These are phyloP conservation scores for Cercospora citrullina DNA, from an alignment of 2,329 filamentous ascomycete species.

Conservation along the genomic window DNA sequence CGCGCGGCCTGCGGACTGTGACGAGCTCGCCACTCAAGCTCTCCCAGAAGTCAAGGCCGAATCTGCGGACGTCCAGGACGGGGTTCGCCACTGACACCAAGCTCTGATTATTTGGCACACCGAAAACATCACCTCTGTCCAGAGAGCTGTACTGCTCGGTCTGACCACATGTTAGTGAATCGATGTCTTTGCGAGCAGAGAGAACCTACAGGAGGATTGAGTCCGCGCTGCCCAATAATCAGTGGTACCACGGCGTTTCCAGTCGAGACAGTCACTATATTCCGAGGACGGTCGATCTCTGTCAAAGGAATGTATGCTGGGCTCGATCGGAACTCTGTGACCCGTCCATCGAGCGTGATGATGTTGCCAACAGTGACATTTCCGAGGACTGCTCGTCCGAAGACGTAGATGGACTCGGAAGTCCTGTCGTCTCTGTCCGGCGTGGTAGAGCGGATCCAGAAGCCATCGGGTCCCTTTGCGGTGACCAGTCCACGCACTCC, in stretches of 20 bases:
- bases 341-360: slow-evolving; percentile 60
- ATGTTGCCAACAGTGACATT: slow-evolving; percentile 63
- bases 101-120: slow-evolving; percentile 61
- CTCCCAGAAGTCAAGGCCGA: slow-evolving; percentile 75
- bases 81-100: slow-evolving; percentile 62
- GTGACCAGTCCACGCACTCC: slow-evolving; percentile 63
- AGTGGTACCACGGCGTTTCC: slow-evolving; percentile 58
- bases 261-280: slow-evolving; percentile 56
- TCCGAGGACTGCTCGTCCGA: slow-evolving; percentile 52
- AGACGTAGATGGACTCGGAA: slow-evolving; percentile 68
- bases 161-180: neutral
- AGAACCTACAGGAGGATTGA: slow-evolving; percentile 51
- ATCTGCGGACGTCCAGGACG: slow-evolving; percentile 58
- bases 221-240: slow-evolving; percentile 58
- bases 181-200: too few species aligned
- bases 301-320: slow-evolving; percentile 63
- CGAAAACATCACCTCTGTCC: slow-evolving; percentile 66
- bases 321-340: slow-evolving; percentile 60
- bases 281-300: slow-evolving; percentile 59
- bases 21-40: slow-evolving; percentile 67
- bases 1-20: slow-evolving; percentile 58
- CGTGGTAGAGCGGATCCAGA: slow-evolving; percentile 63
- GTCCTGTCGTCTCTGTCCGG: slow-evolving; percentile 58
- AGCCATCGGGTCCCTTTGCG: slow-evolving; percentile 61
- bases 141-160: slow-evolving; percentile 62